Conservation (phyloP, 495 filamentous ascomycete species). For the Usnea hakonensis region DNA sequence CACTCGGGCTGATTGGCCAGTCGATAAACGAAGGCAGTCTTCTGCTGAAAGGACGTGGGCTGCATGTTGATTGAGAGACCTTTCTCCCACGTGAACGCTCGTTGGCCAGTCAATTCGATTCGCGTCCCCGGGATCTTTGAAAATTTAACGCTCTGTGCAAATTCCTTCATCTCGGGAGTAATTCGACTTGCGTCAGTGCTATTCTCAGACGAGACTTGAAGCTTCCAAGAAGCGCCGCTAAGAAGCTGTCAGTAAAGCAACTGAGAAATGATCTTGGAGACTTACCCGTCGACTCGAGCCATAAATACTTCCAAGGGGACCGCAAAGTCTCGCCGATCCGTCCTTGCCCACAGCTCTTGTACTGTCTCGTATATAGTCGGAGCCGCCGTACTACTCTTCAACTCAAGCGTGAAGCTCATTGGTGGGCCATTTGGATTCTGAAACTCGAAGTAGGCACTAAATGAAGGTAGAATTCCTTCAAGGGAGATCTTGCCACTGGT, state of each 20-base stretch:
- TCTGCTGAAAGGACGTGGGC: constrained; percentile 38
- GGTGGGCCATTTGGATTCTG: constrained; percentile 22
- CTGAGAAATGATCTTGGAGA: not conserved
- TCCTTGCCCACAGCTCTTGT: constrained; percentile 20
- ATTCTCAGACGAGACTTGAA: constrained; percentile 32
- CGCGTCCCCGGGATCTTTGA: not conserved
- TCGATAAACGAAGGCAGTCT: constrained; percentile 42
- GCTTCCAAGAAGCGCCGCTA: constrained; percentile 33
- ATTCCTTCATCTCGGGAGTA: constrained; percentile 23
- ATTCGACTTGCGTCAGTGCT: constrained; percentile 23
- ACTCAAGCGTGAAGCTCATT: constrained; percentile 33
- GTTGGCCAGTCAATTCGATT: constrained; percentile 6
- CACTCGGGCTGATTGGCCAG: constrained; percentile 40
- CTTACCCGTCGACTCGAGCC: constrained; percentile 16
- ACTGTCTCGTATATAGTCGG: constrained; percentile 14
- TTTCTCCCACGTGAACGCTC: constrained; percentile 16
- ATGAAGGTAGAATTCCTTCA: constrained; percentile 25
- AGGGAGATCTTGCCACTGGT: constrained; percentile 32
- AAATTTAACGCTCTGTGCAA: constrained; percentile 17
- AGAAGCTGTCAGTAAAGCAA: constrained; percentile 4
- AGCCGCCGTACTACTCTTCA: not conserved
- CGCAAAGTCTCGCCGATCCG: constrained; percentile 6
- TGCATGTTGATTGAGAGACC: constrained; percentile 5
- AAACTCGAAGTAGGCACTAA: constrained; percentile 41
- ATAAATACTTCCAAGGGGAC: constrained; percentile 15